Conservation (phyloP, 441 rosid genomes). For the Kokia cookei region DNA sequence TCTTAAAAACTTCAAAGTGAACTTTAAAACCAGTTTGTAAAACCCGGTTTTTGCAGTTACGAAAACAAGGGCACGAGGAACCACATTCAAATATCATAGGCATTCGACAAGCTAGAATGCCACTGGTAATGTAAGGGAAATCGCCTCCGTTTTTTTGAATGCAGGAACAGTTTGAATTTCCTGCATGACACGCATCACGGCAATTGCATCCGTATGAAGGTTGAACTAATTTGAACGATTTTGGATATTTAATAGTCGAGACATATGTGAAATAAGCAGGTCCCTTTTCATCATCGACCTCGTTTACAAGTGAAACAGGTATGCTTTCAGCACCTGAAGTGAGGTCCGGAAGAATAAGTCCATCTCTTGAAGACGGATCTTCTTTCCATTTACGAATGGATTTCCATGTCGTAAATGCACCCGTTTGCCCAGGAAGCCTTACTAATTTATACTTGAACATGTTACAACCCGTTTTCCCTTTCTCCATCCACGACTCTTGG, state of each 20-base stretch:
- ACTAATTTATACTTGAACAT: slow-evolving; percentile 69
- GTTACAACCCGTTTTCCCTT: slow-evolving; percentile 48
- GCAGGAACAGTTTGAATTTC: slow-evolving; percentile 38
- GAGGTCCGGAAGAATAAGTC: slow-evolving; percentile 45
- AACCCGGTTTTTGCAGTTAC: slow-evolving; percentile 44
- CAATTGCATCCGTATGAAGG: slow-evolving; percentile 30
- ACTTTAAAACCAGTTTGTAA: slow-evolving; percentile 40
- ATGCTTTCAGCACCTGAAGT: slow-evolving; percentile 42
- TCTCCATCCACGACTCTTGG: slow-evolving; percentile 45
- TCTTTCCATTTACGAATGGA: slow-evolving; percentile 68
- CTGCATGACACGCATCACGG: slow-evolving; percentile 27
- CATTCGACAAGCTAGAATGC: slow-evolving; percentile 35
- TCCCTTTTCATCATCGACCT: slow-evolving; percentile 42
- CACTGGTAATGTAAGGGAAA: slow-evolving; percentile 36
- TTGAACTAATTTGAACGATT: slow-evolving; percentile 20
- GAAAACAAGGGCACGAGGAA: slow-evolving; percentile 36
- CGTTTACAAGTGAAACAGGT: slow-evolving; percentile 50
- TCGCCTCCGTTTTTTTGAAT: slow-evolving; percentile 39
- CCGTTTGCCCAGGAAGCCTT: slow-evolving; percentile 65
- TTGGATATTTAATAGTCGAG: slow-evolving; percentile 22
- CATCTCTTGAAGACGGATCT: slow-evolving; percentile 31
- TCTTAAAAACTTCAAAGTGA: slow-evolving; percentile 49
- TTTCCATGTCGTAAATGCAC: slow-evolving; percentile 67
- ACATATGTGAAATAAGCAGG: slow-evolving; percentile 42
- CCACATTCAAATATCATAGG: slow-evolving; percentile 48